Base-by-base conservation (phyloP, 2,329 filamentous ascomycete genomes). In the Aureobasidium sp. region DNA sequence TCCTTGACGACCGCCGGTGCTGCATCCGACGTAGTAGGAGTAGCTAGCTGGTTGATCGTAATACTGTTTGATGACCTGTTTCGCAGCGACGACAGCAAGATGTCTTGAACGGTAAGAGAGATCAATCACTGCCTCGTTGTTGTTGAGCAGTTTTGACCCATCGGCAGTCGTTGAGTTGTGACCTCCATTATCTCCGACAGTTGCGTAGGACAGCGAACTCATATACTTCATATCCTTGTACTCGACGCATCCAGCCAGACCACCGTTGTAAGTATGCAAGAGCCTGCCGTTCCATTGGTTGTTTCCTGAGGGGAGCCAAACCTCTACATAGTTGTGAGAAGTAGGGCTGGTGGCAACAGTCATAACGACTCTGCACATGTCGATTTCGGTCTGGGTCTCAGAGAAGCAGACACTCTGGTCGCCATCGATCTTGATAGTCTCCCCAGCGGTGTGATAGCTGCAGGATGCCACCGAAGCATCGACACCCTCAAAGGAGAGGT, bases 21-120 rank as follows among this genome's bases (percentile, higher is more conserved):
- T 79, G 68, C 79, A 81, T 25, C 77, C 78, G 9, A 78, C 67
- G 65, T 77, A 81, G 70, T 81, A 81, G 22, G 76, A 76, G 63
- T 79, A 77, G 39, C 70, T 68, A 55, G 71, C 70, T 17, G 63
- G 69, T 69, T 72, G 64, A 20, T 68, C 69, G 64, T 79, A 78
- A 67, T 77, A 79, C 37, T 67, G 64, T 37, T 68, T 66, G 44
- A 71, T 66, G 22, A 74, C 64, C 57, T 69, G 66, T 63, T 75
- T 74, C 62, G 71, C 71, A 42, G 69, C 66, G 55, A 68, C 66
- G 9, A 70, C 68, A 41, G 70, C 66, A 59, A 67, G 66, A 67
- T 73, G 71, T 49, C 70, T 67, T 31, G 70, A 68, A 48, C 71
- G 70, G 65, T 70, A 71, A 14, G 64, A 66, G 68, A 70, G 72